phyloP scores from a whole-genome alignment of 148 eudicot species.

The Polygonum aviculare region DNA sequence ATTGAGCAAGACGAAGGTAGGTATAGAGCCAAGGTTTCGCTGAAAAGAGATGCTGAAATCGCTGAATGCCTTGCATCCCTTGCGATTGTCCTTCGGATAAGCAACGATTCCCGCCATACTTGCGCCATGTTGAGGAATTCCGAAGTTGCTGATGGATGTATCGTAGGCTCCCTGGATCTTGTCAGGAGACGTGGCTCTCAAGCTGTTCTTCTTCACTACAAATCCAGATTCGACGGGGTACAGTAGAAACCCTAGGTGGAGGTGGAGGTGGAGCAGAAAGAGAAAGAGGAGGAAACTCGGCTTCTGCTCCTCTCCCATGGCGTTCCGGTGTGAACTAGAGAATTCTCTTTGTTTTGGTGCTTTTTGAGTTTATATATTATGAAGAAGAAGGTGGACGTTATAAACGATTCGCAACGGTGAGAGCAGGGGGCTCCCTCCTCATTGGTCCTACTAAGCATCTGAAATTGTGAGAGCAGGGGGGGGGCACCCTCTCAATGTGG shows the following conservation, averaged over 20 bases:
- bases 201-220: slow-evolving; percentile 86
- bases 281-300: not conserved
- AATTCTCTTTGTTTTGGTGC: no score
- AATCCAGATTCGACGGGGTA: slow-evolving; percentile 36
- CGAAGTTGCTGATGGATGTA: slow-evolving; percentile 85
- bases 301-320: slow-evolving; percentile 5
- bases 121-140: slow-evolving; percentile 81
- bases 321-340: not conserved
- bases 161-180: slow-evolving; percentile 64
- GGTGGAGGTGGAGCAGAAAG: slow-evolving; percentile 5
- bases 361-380: no score
- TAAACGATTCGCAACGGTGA: no score
- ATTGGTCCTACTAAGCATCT: no score
- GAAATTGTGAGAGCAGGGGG: no score
- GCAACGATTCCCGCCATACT: slow-evolving; percentile 74
- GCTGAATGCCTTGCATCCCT: slow-evolving; percentile 51
- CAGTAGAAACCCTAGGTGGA: slow-evolving; percentile 41
- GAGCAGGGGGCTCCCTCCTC: no score
- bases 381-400: no score
- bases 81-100: slow-evolving; percentile 66
- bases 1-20: slow-evolving; percentile 70
- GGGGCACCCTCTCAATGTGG: no score
- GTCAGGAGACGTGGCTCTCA: slow-evolving; percentile 66
- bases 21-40: slow-evolving; percentile 73
- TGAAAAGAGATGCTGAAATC: slow-evolving; percentile 55